Percentiles rank a stretch among this genome's conserved stretches.
phyloP scores from a whole-genome alignment of 2,329 filamentous ascomycete genomes.

The Curvularia eragrostidis region DNA sequence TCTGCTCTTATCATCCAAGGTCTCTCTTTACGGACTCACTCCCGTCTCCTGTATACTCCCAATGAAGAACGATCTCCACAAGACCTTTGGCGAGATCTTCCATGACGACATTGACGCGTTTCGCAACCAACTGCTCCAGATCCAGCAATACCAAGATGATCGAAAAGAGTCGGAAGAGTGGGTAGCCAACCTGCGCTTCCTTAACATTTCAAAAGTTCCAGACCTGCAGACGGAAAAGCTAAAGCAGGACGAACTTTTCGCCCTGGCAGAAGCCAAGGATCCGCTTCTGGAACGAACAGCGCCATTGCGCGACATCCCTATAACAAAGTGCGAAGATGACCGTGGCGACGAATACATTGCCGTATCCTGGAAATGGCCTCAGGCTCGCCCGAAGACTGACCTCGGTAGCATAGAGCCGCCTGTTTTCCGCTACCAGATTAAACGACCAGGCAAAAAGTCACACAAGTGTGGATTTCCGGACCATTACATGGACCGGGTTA shows the following conservation, averaged over 20 bases:
- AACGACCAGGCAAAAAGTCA: slow-evolving; percentile 5
- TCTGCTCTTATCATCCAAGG: background rate
- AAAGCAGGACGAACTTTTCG: background rate
- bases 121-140: slow-evolving; percentile 22
- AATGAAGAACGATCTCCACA: slow-evolving; percentile 26
- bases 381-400: background rate
- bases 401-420: slow-evolving; percentile 1
- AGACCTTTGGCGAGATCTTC: slow-evolving; percentile 29
- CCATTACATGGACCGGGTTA: slow-evolving; percentile 26
- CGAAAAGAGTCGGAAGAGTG: slow-evolving; percentile 20
- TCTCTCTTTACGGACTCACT: background rate
- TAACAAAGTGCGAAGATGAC: slow-evolving; percentile 10
- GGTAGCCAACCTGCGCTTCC: slow-evolving; percentile 18
- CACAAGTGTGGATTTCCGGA: slow-evolving; percentile 27
- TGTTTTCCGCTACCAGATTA: slow-evolving; percentile 18
- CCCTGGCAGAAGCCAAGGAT: background rate
- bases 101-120: slow-evolving; percentile 16
- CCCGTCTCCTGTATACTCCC: background rate
- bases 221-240: background rate
- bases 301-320: background rate
- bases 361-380: slow-evolving; percentile 27
- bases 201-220: slow-evolving; percentile 25
- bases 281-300: background rate
- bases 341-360: slow-evolving; percentile 19
- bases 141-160: slow-evolving; percentile 14